phyloP scores from a whole-genome alignment of 495 filamentous ascomycete genomes.

The Hyaloscypha finlandica region DNA sequence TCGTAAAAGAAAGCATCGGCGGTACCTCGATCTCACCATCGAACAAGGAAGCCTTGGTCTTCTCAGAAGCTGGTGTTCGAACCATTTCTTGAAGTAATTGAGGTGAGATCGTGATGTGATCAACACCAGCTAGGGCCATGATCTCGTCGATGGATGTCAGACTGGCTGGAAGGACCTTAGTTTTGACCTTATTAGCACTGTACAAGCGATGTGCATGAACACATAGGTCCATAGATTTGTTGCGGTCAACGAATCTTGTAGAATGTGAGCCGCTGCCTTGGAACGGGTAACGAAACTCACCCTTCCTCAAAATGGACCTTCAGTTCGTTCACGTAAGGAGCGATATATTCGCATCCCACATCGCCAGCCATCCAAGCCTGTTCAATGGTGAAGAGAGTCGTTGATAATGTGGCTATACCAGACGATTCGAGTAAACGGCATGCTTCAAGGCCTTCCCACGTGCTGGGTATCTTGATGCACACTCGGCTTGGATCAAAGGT shows the following conservation, averaged over 20 bases:
- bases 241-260: constrained; percentile 44
- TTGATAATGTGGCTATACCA: constrained; percentile 59
- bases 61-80: constrained; percentile 33
- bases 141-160: constrained; percentile 58
- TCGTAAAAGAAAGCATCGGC: constrained; percentile 35
- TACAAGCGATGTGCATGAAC: constrained; percentile 56
- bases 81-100: constrained; percentile 50
- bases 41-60: constrained; percentile 12
- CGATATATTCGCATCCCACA: constrained; percentile 59
- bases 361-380: constrained; percentile 60
- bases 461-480: constrained; percentile 64
- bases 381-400: constrained; percentile 59
- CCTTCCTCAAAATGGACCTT: constrained; percentile 59
- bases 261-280: constrained; percentile 33
- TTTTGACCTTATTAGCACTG: constrained; percentile 40
- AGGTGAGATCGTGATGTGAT: constrained; percentile 60
- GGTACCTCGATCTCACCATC: constrained; percentile 33
- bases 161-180: constrained; percentile 58
- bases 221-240: constrained; percentile 52
- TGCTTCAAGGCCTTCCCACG: constrained; percentile 65
- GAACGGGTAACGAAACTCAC: constrained; percentile 39
- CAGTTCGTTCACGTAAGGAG: constrained; percentile 66
- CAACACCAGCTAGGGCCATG: constrained; percentile 55
- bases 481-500: constrained; percentile 50
- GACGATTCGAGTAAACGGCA: constrained; percentile 55